Percentiles rank a stretch among this genome's conserved stretches.
phyloP scores from a whole-genome alignment of 345 rosid species.

The Physaria fendleri region DNA sequence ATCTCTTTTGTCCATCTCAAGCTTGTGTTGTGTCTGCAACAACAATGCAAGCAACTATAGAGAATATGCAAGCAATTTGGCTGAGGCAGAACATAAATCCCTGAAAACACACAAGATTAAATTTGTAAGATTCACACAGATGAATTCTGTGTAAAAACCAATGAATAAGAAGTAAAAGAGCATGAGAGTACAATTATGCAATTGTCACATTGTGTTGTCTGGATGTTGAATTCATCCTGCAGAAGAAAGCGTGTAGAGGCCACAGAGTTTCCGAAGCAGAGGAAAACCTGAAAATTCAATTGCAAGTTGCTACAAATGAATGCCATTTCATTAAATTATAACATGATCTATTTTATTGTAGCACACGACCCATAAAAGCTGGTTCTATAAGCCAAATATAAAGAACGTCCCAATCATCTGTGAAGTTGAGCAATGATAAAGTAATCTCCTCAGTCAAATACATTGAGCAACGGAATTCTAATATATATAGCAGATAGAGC shows the following conservation, averaged over 20 bases:
- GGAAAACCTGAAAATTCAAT: slow-evolving; percentile 52
- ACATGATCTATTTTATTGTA: background rate
- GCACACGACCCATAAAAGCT: background rate
- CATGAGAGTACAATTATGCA: slow-evolving; percentile 74
- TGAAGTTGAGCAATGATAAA: background rate
- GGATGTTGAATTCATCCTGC: slow-evolving; percentile 99
- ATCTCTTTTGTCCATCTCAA: slow-evolving; percentile 79
- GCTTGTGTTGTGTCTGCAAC: slow-evolving; percentile 71
- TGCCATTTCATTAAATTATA: background rate
- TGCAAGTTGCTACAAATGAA: background rate
- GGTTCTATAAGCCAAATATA: background rate
- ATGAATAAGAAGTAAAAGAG: background rate
- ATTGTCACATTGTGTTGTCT: slow-evolving; percentile 91
- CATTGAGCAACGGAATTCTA: background rate
- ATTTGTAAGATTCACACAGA: background rate
- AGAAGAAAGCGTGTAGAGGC: slow-evolving; percentile 90
- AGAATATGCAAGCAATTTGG: slow-evolving; percentile 95
- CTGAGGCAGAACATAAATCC: slow-evolving; percentile 97
- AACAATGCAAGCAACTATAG: slow-evolving; percentile 88
- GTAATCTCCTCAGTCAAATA: background rate
- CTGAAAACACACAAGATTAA: slow-evolving; percentile 29
- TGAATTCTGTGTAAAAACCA: background rate
- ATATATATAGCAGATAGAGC: background rate
- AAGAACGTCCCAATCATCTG: background rate
- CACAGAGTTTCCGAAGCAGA: slow-evolving; percentile 92